Evolutionary conservation across 75 land plant species (phyloP).

Genomic region (Pseudotsuga menziesii): DNA sequence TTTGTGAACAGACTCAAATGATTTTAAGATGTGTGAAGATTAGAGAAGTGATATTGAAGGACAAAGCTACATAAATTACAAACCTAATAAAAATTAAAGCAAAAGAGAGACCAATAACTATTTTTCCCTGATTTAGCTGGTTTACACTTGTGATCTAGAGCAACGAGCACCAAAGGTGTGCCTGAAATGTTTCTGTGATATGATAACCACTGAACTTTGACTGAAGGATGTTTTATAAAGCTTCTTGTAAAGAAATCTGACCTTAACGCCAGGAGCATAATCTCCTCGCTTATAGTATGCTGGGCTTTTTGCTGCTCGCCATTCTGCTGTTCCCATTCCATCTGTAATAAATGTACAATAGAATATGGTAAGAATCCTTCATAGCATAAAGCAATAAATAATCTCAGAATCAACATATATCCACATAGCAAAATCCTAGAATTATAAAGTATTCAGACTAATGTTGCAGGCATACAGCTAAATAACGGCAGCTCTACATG

Average conservation of each 20-base stretch:
- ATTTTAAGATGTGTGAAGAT: too few relatives aligned
- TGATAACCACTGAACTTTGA: not conserved
- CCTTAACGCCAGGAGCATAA: slow-evolving; percentile 96
- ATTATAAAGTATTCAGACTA: too few relatives aligned
- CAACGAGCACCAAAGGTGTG: not conserved
- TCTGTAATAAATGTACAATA: slow-evolving; percentile 33
- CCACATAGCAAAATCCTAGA: not conserved
- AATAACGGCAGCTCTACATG: not conserved
- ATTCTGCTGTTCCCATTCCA: slow-evolving; percentile 99
- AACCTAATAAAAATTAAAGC: too few relatives aligned
- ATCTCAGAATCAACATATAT: not conserved
- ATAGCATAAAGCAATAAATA: not conserved
- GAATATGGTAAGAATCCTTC: not conserved
- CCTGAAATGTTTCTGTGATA: not conserved
- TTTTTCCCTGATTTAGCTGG: too few relatives aligned
- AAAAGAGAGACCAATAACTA: too few relatives aligned
- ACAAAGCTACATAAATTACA: too few relatives aligned
- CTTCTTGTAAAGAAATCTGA: slow-evolving; percentile 12
- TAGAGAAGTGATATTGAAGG: too few relatives aligned
- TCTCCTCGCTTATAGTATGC: slow-evolving; percentile 96
- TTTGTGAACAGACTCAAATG: too few relatives aligned
- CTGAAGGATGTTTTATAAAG: not conserved
- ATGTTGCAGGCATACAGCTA: not conserved
- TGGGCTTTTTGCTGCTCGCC: slow-evolving; percentile 95
- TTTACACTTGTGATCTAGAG: not conserved